phyloP scores from a whole-genome alignment of 371 early-diverging fungal genomes.

The Capillidium heterosporum region DNA sequence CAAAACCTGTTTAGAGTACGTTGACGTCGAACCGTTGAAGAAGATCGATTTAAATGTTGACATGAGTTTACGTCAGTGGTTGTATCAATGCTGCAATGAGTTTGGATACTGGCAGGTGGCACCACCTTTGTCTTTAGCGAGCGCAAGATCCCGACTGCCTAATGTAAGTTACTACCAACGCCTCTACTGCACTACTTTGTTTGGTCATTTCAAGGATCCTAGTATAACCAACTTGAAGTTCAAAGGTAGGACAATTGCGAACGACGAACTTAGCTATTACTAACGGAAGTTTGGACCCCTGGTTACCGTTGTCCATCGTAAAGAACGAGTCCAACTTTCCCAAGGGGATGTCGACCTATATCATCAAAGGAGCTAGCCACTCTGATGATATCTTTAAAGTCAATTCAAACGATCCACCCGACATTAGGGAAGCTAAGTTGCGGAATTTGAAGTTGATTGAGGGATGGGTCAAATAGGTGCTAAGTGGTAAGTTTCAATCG shows the following conservation, averaged over 20 bases:
- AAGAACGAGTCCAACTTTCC: background rate
- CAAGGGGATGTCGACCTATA: background rate
- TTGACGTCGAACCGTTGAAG: background rate
- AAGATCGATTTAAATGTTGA: background rate
- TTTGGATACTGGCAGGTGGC: constrained; percentile 6
- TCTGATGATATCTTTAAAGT: too few species aligned
- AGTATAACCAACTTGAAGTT: background rate
- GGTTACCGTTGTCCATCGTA: background rate
- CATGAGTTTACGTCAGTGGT: background rate
- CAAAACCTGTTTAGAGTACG: background rate
- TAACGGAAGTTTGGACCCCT: constrained; percentile 4
- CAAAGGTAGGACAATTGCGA: too few species aligned
- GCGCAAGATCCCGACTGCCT: background rate
- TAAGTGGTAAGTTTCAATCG: too few species aligned
- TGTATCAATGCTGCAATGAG: constrained; percentile 6
- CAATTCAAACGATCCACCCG: too few species aligned
- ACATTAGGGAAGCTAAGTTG: too few species aligned
- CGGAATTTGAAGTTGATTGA: too few species aligned
- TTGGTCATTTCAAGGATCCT: background rate
- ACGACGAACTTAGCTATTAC: background rate
- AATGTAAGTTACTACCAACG: background rate
- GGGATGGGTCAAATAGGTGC: too few species aligned
- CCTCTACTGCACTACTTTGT: background rate
- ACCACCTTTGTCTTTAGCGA: background rate
- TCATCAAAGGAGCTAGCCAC: background rate